Evolutionary conservation across 805 yeast species (phyloP).

Genomic region (Wickerhamiella dianesei): DNA sequence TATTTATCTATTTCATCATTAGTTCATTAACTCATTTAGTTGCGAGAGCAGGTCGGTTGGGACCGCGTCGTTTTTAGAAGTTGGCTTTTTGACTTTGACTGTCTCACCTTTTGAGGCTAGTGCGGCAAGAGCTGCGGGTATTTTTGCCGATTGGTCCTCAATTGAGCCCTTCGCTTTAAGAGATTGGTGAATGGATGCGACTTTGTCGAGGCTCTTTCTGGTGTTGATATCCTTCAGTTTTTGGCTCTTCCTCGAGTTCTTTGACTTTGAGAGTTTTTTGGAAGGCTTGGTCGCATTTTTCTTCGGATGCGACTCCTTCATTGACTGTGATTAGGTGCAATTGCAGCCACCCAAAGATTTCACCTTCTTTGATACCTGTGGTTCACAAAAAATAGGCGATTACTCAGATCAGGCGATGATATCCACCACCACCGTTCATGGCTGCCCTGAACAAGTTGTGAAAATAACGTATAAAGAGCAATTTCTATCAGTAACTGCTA

Average conservation of each 20-base stretch:
- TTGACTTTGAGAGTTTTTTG: neutral
- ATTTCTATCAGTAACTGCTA: too few relatives aligned
- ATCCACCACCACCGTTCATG: too few relatives aligned
- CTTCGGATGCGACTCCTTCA: neutral
- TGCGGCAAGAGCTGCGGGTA: neutral
- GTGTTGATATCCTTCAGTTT: slow-evolving; percentile 1
- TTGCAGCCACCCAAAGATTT: too few relatives aligned
- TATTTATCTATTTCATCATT: neutral
- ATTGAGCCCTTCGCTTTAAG: neutral
- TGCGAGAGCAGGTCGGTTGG: neutral
- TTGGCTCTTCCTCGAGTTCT: neutral
- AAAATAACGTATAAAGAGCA: too few relatives aligned
- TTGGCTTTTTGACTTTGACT: neutral
- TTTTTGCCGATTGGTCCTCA: neutral
- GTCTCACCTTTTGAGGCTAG: neutral
- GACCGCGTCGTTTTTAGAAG: neutral
- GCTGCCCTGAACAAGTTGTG: neutral
- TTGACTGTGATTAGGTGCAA: neutral
- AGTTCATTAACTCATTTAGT: neutral
- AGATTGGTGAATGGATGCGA: neutral
- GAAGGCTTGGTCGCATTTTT: neutral
- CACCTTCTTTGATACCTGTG: too few relatives aligned
- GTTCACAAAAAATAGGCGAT: too few relatives aligned
- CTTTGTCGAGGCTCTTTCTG: neutral
- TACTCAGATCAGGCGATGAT: too few relatives aligned